Conservation (phyloP, 2,329 filamentous ascomycete genomes). For the Colletotrichum musicola region DNA sequence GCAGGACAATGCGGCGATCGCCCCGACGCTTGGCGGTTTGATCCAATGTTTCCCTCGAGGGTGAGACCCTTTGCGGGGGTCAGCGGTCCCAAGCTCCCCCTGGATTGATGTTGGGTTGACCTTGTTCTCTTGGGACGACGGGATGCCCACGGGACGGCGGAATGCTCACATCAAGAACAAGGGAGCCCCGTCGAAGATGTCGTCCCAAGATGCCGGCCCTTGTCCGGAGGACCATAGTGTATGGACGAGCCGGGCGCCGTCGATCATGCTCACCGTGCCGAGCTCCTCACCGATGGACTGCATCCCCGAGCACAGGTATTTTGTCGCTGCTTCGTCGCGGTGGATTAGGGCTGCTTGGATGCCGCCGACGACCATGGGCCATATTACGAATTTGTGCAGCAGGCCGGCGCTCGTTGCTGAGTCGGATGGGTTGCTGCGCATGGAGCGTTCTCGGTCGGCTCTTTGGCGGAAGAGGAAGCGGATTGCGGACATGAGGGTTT, state of each 20-base stretch:
- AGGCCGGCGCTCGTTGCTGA: constrained; percentile 13
- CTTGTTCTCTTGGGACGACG: constrained; percentile 1
- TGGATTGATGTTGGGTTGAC: neutral
- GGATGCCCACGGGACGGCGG: neutral
- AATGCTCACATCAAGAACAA: constrained; percentile 24
- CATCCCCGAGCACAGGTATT: constrained; percentile 16
- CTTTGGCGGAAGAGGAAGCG: constrained; percentile 21
- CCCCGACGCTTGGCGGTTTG: constrained; percentile 32
- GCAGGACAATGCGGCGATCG: constrained; percentile 6
- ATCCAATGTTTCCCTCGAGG: constrained; percentile 8
- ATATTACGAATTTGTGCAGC: constrained; percentile 24
- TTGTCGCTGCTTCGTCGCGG: neutral
- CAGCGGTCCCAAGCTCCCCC: constrained; percentile 3
- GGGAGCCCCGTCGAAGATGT: constrained; percentile 25
- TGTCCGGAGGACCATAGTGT: neutral
- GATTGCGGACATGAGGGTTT: neutral
- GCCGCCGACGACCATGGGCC: constrained; percentile 23
- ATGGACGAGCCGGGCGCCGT: constrained; percentile 25
- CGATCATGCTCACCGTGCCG: constrained; percentile 28
- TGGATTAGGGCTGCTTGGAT: constrained; percentile 15
- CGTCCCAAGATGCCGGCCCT: constrained; percentile 3
- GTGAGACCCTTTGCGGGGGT: constrained; percentile 17
- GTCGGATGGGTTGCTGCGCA: neutral
- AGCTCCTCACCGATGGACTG: constrained; percentile 18
- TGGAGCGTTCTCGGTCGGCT: neutral